Conservation (phyloP, 805 yeast species). For the Suhomyces sp. region DNA sequence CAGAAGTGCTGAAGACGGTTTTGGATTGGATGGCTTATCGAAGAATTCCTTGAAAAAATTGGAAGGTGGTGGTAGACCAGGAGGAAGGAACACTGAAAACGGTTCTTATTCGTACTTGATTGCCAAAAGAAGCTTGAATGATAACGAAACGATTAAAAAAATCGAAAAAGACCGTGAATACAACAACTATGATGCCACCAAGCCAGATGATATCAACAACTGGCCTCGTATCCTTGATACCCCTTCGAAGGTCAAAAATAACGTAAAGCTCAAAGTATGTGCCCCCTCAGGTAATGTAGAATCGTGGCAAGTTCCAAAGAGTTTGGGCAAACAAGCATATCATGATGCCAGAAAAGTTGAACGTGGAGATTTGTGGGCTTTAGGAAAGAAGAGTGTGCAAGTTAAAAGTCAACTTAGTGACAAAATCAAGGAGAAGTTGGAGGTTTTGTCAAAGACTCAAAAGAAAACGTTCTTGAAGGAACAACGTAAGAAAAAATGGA, state of each 20-base stretch:
- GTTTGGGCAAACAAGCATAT: conserved; percentile 68
- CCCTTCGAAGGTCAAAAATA: conserved; percentile 79
- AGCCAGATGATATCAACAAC: conserved; percentile 27
- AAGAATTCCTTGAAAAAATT: conserved; percentile 32
- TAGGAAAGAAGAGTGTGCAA: conserved; percentile 33
- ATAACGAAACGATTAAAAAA: conserved; percentile 34
- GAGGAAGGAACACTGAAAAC: conserved; percentile 65
- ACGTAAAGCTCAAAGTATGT: conserved; percentile 77
- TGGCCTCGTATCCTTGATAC: conserved; percentile 74
- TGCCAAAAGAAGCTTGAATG: conserved; percentile 55
- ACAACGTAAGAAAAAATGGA: conserved; percentile 32
- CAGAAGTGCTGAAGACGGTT: conserved; percentile 49
- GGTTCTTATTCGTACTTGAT: conserved; percentile 75
- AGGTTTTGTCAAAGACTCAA: conserved; percentile 34
- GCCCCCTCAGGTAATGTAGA: conserved; percentile 77
- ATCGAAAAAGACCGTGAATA: conserved; percentile 39
- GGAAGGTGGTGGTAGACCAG: conserved; percentile 76
- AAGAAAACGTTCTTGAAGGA: conserved; percentile 39
- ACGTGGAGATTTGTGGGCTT: conserved; percentile 88
- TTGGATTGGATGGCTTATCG: conserved; percentile 45
- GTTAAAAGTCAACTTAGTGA: conserved; percentile 32
- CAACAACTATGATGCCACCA: conserved; percentile 21
- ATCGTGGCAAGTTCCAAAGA: conserved; percentile 82
- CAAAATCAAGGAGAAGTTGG: conserved; percentile 31
- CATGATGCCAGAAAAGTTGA: conserved; percentile 86